A percentile compares a stretch with the other conserved stretches of the same genome.
Evolutionary conservation across 768 basidiomycete species (phyloP).

Genomic region (Hygrophoropsis aurantiaca): DNA sequence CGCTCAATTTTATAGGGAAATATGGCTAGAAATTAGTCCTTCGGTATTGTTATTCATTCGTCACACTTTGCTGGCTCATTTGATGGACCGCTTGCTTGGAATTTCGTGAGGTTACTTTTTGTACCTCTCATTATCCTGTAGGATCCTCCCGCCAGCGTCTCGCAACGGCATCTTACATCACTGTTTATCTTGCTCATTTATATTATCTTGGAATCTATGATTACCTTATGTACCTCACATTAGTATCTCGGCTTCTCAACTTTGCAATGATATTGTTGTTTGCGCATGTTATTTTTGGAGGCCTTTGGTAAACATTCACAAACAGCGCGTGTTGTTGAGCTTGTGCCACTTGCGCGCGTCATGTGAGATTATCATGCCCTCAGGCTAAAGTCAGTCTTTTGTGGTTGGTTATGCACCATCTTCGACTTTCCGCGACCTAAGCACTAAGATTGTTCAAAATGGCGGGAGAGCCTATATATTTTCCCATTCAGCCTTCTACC

Average conservation of each 20-base stretch:
- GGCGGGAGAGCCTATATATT: slow-evolving; percentile 26
- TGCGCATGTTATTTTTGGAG: slow-evolving; percentile 12
- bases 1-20: slow-evolving; percentile 18
- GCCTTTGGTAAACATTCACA: slow-evolving; percentile 3
- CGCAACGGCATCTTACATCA: slow-evolving; percentile 32
- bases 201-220: slow-evolving; percentile 32
- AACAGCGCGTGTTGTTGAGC: background rate
- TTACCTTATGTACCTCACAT: slow-evolving; percentile 25
- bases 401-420: too few relatives aligned
- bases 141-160: slow-evolving; percentile 23
- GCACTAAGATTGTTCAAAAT: background rate
- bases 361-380: too few relatives aligned
- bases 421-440: too few relatives aligned
- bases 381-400: too few relatives aligned
- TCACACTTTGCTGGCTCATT: slow-evolving; percentile 17
- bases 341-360: too few relatives aligned
- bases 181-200: slow-evolving; percentile 39
- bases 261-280: slow-evolving; percentile 12
- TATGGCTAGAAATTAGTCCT: slow-evolving; percentile 17
- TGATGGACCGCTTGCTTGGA: slow-evolving; percentile 31
- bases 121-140: slow-evolving; percentile 25
- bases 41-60: slow-evolving; percentile 29
- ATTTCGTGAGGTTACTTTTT: slow-evolving; percentile 20
- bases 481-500: slow-evolving; percentile 43
- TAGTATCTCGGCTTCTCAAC: slow-evolving; percentile 4